A percentile compares a stretch with the other conserved stretches of the same genome.
Evolutionary conservation across 2,329 filamentous ascomycete species (phyloP).

Genomic region (Fusarium anthophilum): DNA sequence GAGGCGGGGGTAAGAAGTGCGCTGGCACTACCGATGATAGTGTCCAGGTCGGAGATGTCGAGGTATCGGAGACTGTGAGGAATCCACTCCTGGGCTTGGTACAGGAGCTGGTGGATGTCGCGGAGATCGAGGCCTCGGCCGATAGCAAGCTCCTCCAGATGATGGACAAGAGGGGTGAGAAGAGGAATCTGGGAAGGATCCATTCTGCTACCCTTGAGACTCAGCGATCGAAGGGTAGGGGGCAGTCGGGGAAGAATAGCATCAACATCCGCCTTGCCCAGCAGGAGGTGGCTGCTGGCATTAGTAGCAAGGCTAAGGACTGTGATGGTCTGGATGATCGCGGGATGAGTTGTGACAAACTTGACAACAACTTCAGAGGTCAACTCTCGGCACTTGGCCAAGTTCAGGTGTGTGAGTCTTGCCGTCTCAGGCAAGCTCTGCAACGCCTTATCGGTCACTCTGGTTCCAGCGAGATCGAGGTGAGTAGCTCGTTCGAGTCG

Average conservation of each 20-base stretch:
- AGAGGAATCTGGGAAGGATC: conserved; percentile 69
- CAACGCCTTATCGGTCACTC: conserved; percentile 77
- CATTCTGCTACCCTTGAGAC: conserved; percentile 79
- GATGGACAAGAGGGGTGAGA: conserved; percentile 71
- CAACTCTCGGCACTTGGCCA: conserved; percentile 78
- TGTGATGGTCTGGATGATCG: conserved; percentile 69
- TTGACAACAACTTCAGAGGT: conserved; percentile 73
- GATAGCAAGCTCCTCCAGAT: conserved; percentile 79
- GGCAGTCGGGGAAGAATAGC: conserved; percentile 73
- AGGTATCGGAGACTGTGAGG: conserved; percentile 76
- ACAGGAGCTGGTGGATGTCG: conserved; percentile 74
- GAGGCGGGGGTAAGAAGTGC: conserved; percentile 67
- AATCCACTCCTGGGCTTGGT: conserved; percentile 55
- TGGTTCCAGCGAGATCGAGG: conserved; percentile 81
- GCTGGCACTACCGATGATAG: conserved; percentile 69
- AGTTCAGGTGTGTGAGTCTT: conserved; percentile 78
- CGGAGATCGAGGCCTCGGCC: conserved; percentile 72
- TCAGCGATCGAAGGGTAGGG: conserved; percentile 74
- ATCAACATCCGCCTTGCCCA: conserved; percentile 72
- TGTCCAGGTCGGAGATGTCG: conserved; percentile 72
- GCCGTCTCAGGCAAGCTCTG: conserved; percentile 76
- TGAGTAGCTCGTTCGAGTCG: conserved; percentile 76
- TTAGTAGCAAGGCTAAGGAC: conserved; percentile 80
- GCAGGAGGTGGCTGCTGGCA: conserved; percentile 74
- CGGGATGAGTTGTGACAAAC: conserved; percentile 76